Evolutionary conservation across 2,329 filamentous ascomycete species (phyloP).

Genomic region (Periconia sp.): DNA sequence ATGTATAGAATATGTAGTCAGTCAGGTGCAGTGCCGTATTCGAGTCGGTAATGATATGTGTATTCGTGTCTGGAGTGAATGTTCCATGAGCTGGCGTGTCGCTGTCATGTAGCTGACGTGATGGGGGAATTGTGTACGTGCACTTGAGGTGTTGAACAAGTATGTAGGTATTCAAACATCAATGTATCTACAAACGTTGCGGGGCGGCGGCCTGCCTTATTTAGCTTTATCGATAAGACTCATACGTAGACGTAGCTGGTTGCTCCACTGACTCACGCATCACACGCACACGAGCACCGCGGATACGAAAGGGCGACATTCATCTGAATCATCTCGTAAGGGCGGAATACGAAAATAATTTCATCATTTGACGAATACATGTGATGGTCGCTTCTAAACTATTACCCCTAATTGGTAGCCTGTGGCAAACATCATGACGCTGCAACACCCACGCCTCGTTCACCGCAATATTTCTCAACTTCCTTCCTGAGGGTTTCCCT

Average conservation of each 20-base stretch:
- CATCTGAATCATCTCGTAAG: not conserved
- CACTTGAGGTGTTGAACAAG: not conserved
- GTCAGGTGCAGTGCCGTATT: slow-evolving; percentile 21
- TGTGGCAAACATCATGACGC: slow-evolving; percentile 18
- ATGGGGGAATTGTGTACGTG: not conserved
- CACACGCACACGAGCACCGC: slow-evolving; percentile 2
- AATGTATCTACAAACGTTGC: not conserved
- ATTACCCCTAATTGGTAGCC: not conserved
- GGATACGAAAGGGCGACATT: not conserved
- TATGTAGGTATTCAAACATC: not conserved
- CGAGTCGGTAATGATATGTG: slow-evolving; percentile 22
- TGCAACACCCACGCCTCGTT: slow-evolving; percentile 53
- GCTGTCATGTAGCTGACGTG: slow-evolving; percentile 19
- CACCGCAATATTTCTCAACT: slow-evolving; percentile 72
- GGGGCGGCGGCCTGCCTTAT: slow-evolving; percentile 12
- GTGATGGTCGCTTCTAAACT: not conserved
- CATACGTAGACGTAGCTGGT: not conserved
- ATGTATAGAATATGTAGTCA: slow-evolving; percentile 9
- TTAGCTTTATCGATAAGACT: slow-evolving; percentile 9
- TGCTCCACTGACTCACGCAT: slow-evolving; percentile 1
- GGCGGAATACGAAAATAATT: slow-evolving; percentile 1
- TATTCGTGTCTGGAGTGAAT: slow-evolving; percentile 17
- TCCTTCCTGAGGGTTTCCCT: slow-evolving; percentile 69
- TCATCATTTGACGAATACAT: slow-evolving; percentile 1
- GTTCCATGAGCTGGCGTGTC: slow-evolving; percentile 37